Conservation (phyloP, 208 protist genomes). For the Crithidia brevicula region DNA sequence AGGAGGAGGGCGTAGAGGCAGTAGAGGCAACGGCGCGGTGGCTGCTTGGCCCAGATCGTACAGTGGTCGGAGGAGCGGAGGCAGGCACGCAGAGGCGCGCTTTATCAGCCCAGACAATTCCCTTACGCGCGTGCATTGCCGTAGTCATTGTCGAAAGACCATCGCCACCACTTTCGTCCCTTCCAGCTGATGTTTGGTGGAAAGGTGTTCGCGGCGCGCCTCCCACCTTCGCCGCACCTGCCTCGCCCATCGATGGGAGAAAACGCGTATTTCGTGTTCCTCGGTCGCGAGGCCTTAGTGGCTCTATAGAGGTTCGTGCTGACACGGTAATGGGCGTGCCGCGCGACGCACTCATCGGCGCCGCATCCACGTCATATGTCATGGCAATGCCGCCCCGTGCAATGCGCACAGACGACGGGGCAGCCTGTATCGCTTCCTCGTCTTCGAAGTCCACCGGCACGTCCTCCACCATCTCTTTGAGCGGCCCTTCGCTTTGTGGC, state of each 20-base stretch:
- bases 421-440: neutral
- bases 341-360: neutral
- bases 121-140: slow-evolving; percentile 1
- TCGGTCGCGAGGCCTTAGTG: neutral
- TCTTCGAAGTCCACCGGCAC: neutral
- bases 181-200: too few relatives aligned
- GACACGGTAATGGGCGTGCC: neutral
- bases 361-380: slow-evolving; percentile 27
- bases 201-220: neutral
- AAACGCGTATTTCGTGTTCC: too few relatives aligned
- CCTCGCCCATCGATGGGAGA: neutral
- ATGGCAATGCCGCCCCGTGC: slow-evolving; percentile 47
- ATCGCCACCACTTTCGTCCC: too few relatives aligned
- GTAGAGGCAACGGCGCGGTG: neutral
- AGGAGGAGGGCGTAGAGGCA: neutral
- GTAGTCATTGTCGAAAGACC: neutral
- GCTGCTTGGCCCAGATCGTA: neutral
- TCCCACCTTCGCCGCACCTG: neutral
- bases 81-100: neutral
- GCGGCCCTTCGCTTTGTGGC: neutral
- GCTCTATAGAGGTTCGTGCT: neutral
- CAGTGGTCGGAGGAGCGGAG: too few relatives aligned
- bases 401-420: neutral
- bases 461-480: neutral
- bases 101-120: slow-evolving; percentile 13